phyloP scores from a whole-genome alignment of 352 stramenopile species.

The Globisporangium camurandrum region DNA sequence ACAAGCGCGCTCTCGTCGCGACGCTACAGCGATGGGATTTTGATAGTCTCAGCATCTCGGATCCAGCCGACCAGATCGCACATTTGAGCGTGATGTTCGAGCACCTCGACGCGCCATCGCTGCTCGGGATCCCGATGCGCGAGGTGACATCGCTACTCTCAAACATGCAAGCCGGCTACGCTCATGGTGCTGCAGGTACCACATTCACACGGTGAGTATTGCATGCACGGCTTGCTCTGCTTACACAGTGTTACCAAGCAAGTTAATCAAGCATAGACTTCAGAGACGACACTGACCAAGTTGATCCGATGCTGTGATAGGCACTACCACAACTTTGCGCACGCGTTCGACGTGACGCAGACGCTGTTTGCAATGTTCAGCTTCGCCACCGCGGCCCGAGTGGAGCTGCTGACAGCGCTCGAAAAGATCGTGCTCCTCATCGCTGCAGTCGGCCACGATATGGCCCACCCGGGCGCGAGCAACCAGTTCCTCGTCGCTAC shows the following conservation, averaged over 20 bases:
- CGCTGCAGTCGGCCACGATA: constrained; percentile 21
- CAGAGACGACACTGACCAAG: no score
- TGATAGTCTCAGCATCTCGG: constrained; percentile 1
- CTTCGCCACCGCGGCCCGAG: constrained; percentile 10
- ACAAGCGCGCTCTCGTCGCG: not conserved
- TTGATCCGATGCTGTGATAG: not conserved
- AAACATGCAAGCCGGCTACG: constrained; percentile 12
- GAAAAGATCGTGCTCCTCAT: constrained; percentile 18
- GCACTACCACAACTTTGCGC: constrained; percentile 24
- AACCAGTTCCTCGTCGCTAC: constrained; percentile 17
- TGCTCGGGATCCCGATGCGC: constrained; percentile 2
- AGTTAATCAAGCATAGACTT: no score
- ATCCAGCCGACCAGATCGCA: constrained; percentile 7
- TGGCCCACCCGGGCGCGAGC: constrained; percentile 18
- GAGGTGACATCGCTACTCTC: constrained; percentile 7
- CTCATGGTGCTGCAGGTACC: not conserved
- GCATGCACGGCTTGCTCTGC: not conserved
- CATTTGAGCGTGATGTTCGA: constrained; percentile 13
- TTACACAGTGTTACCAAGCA: not conserved
- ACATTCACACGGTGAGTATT: constrained; percentile 12
- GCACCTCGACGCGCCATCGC: constrained; percentile 1
- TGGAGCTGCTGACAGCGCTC: constrained; percentile 9
- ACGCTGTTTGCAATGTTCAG: constrained; percentile 23
- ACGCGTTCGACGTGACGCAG: constrained; percentile 22
- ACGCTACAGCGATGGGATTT: constrained; percentile 15